These are phyloP conservation scores for Podospora appendiculata DNA, from an alignment of 495 filamentous ascomycete genomes.

Conservation along the genomic window DNA sequence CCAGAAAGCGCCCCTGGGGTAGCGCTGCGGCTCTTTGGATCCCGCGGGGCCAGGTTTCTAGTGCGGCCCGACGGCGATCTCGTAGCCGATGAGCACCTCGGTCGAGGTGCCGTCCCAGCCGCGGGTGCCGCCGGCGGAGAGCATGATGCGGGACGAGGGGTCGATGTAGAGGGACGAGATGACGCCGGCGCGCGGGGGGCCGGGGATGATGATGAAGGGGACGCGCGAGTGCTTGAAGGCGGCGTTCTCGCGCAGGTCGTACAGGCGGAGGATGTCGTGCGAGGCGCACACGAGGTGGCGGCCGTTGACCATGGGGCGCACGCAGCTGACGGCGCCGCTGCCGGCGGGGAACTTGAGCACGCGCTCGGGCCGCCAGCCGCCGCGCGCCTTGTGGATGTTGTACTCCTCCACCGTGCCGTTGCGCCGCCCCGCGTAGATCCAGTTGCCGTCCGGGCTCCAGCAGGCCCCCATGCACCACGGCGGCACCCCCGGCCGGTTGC, in stretches of 20 bases:
- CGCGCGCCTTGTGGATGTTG: slow-evolving; percentile 72
- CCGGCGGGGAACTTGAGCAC: slow-evolving; percentile 84
- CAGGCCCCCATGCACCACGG: slow-evolving; percentile 99
- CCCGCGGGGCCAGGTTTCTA: too few species aligned
- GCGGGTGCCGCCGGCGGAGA: slow-evolving; percentile 81
- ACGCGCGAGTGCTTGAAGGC: slow-evolving; percentile 67
- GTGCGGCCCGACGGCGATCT: slow-evolving; percentile 45
- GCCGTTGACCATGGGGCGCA: slow-evolving; percentile 88
- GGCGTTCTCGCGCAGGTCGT: slow-evolving; percentile 69
- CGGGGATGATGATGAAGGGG: slow-evolving; percentile 90
- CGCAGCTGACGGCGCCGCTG: slow-evolving; percentile 78
- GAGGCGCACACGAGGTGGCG: slow-evolving; percentile 90
- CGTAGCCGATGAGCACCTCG: slow-evolving; percentile 89
- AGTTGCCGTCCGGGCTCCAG: slow-evolving; percentile 95
- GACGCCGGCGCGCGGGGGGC: slow-evolving; percentile 80
- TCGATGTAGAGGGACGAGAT: slow-evolving; percentile 80
- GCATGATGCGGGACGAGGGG: slow-evolving; percentile 80
- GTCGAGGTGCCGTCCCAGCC: slow-evolving; percentile 94
- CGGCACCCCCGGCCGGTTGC: slow-evolving; percentile 60
- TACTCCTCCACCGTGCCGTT: slow-evolving; percentile 96
- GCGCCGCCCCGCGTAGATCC: slow-evolving; percentile 83
- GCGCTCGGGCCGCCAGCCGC: slow-evolving; percentile 56
- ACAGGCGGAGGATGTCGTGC: slow-evolving; percentile 88
- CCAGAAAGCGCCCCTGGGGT: too few species aligned
- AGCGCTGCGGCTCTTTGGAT: too few species aligned